Conservation (phyloP, 768 basidiomycete species). For the Leucocoprinus birnbaumii region DNA sequence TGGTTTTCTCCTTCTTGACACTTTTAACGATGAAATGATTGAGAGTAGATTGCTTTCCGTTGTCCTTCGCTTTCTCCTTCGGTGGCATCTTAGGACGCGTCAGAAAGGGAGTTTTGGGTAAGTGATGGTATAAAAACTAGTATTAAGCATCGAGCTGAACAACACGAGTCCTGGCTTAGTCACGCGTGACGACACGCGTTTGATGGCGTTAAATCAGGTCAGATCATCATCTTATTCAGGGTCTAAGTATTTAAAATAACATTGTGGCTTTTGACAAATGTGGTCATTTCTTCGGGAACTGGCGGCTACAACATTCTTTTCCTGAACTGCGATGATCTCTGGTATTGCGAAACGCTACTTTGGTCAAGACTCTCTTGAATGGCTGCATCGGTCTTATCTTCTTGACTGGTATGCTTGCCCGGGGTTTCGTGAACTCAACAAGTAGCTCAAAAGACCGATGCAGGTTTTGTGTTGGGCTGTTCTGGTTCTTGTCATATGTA, state of each 20-base stretch:
- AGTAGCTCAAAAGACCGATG: background rate
- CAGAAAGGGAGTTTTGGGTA: constrained; percentile 14
- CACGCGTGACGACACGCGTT: constrained; percentile 8
- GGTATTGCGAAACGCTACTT: constrained; percentile 25
- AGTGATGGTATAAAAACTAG: background rate
- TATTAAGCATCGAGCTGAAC: background rate
- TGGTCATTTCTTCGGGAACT: background rate
- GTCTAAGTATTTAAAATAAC: background rate
- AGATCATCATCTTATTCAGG: background rate
- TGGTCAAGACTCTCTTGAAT: constrained; percentile 35
- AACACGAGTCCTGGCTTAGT: background rate
- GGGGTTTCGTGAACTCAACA: no score
- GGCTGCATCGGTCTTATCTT: constrained; percentile 44
- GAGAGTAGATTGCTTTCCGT: constrained; percentile 53
- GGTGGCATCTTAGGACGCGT: constrained; percentile 39
- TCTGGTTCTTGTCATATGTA: constrained; percentile 41
- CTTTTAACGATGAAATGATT: constrained; percentile 48
- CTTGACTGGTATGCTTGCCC: no score
- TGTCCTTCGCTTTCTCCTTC: constrained; percentile 37
- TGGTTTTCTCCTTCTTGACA: constrained; percentile 24
- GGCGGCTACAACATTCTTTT: background rate
- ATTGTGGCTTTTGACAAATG: background rate
- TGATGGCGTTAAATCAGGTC: background rate
- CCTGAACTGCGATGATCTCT: constrained; percentile 2
- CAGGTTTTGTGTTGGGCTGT: constrained; percentile 33